Base-by-base conservation (phyloP, 2,329 filamentous ascomycete species). In the Alternaria burnsii region DNA sequence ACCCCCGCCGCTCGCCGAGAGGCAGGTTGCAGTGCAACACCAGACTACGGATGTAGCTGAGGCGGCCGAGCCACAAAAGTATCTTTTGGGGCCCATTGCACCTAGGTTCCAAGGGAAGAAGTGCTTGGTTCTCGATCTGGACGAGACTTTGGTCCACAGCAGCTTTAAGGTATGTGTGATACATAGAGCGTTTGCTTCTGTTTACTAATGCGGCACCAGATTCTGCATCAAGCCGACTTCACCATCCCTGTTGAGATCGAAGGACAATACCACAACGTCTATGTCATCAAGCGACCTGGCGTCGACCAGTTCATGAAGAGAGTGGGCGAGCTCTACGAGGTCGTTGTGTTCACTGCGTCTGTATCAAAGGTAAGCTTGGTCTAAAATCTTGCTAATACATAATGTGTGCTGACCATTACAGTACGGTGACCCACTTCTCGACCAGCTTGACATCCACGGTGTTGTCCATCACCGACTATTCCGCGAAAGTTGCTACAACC, bases 241-340 rank as follows among this genome's bases (percentile, higher is more conserved):
- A 99, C 95, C 6, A 98, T 99, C 76, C 95, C 95, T 0, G 95
- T 99, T 30, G 95, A 99, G 76, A 99, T 99, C 66, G 95, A 99
- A 82, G 95, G 95, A 58, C 96, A 97, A 79, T 98, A 96, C 77
- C 95, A 99, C 82, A 99, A 99, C 74, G 96, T 99, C 55, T 99
- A 99, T 77, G 95, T 99, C 67, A 99, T 99, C 79, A 99, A 99
- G 83, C 89, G 95, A 73, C 95, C 95, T n/a, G 95, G 95, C 55
- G 95, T 99, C 20, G 95, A 99, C 76, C 90, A 96, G 67, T 99
- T 99, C 80, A 97, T 99, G 93, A 98, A 98, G 84, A 86, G 95
- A 61, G 94, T 99, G 36, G 95, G 95, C 51, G 95, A 99, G 81
- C 85, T 99, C 51, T 99, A 98, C 74, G 95, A 99, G 82, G 94